Evolutionary conservation across 2,329 filamentous ascomycete genomes (phyloP).

Genomic region (Colletotrichum plurivorum): DNA sequence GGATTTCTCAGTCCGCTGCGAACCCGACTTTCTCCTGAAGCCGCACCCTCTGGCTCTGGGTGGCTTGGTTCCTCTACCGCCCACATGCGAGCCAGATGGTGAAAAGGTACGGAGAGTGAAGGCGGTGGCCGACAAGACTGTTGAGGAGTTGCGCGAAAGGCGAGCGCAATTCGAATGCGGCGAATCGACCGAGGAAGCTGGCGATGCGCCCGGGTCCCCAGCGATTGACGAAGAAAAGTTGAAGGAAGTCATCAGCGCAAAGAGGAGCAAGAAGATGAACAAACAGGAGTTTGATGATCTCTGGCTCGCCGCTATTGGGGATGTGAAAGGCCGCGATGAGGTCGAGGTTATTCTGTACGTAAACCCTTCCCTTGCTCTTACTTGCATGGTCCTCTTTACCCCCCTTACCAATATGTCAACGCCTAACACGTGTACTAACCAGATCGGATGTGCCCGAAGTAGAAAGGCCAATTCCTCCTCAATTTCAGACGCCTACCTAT

Average conservation of each 20-base stretch:
- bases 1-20: slow-evolving; percentile 83
- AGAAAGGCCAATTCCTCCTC: slow-evolving; percentile 77
- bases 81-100: slow-evolving; percentile 94
- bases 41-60: slow-evolving; percentile 86
- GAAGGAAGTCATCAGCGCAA: slow-evolving; percentile 81
- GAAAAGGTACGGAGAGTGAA: slow-evolving; percentile 91
- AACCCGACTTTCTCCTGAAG: slow-evolving; percentile 88
- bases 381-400: slow-evolving; percentile 4
- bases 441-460: slow-evolving; percentile 80
- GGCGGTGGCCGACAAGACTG: slow-evolving; percentile 86
- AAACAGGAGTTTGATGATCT: slow-evolving; percentile 94
- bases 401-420: slow-evolving; percentile 32
- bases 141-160: slow-evolving; percentile 88
- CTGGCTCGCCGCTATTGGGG: slow-evolving; percentile 80
- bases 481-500: slow-evolving; percentile 76
- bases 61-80: slow-evolving; percentile 86
- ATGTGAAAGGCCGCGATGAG: slow-evolving; percentile 76
- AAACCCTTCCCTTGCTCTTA: slow-evolving; percentile 29
- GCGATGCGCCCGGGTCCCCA: slow-evolving; percentile 71
- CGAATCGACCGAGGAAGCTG: slow-evolving; percentile 74
- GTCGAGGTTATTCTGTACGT: slow-evolving; percentile 73
- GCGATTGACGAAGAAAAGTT: slow-evolving; percentile 78
- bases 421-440: slow-evolving; percentile 80
- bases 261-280: slow-evolving; percentile 85
- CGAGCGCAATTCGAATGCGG: slow-evolving; percentile 94